These are phyloP conservation scores for Beverwykella pulmonaria DNA, from an alignment of 495 filamentous ascomycete species.

Conservation along the genomic window DNA sequence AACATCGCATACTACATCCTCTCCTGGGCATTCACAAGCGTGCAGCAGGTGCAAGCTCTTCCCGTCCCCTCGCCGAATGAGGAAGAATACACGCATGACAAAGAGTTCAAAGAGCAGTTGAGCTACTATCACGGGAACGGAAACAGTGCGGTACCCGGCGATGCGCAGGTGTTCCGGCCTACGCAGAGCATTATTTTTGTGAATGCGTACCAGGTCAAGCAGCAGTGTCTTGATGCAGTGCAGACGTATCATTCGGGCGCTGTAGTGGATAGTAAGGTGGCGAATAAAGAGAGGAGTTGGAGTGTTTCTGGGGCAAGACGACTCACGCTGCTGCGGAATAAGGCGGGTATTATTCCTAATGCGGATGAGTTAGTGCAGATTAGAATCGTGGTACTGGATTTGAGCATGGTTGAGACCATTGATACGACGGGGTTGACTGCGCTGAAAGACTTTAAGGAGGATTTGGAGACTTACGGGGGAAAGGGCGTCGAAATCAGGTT, in stretches of 20 bases:
- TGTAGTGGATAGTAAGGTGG: slow-evolving; percentile 33
- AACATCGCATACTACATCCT: slow-evolving; percentile 42
- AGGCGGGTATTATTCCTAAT: slow-evolving; percentile 12
- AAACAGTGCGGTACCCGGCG: background rate
- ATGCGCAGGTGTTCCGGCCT: slow-evolving; percentile 18
- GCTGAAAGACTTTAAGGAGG: slow-evolving; percentile 28
- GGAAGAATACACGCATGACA: background rate
- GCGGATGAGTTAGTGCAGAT: slow-evolving; percentile 24
- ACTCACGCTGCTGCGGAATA: slow-evolving; percentile 42
- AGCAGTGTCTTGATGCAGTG: slow-evolving; percentile 48
- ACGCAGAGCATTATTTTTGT: slow-evolving; percentile 7
- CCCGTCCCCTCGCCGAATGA: background rate
- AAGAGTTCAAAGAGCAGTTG: background rate
- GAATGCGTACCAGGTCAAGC: slow-evolving; percentile 53
- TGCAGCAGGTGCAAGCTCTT: slow-evolving; percentile 41
- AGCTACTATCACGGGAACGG: background rate
- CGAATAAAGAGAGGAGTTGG: slow-evolving; percentile 49
- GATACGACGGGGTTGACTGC: slow-evolving; percentile 34
- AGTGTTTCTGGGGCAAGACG: slow-evolving; percentile 47
- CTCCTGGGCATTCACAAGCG: slow-evolving; percentile 50
- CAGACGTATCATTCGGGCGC: slow-evolving; percentile 44
- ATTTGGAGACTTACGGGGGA: slow-evolving; percentile 29
- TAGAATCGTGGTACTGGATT: slow-evolving; percentile 38
- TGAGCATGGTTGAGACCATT: slow-evolving; percentile 35
- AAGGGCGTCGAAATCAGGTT: slow-evolving; percentile 26